These are phyloP conservation scores for Coemansia sp. DNA, from an alignment of 192 early-diverging fungal species.

Conservation along the genomic window DNA sequence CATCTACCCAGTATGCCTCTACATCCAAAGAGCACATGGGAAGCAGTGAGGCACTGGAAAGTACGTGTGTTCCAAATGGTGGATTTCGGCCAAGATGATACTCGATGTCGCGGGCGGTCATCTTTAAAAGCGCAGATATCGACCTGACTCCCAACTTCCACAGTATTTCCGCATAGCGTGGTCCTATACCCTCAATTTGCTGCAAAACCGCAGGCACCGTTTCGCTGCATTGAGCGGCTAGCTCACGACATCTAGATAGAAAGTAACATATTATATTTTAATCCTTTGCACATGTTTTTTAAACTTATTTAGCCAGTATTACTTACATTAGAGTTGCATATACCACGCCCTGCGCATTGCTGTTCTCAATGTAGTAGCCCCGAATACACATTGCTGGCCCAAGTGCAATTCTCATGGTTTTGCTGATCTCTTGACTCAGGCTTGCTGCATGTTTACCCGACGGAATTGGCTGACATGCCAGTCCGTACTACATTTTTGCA, in stretches of 20 bases:
- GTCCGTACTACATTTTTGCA: constrained; percentile 21
- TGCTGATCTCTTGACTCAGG: constrained; percentile 27
- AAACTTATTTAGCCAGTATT: neutral
- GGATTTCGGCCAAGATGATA: constrained; percentile 54
- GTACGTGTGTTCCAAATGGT: constrained; percentile 60
- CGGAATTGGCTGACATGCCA: constrained; percentile 21
- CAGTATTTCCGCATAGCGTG: constrained; percentile 48
- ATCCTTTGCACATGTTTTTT: neutral
- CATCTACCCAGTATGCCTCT: constrained; percentile 21
- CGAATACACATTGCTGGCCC: constrained; percentile 29
- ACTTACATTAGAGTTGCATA: constrained; percentile 27
- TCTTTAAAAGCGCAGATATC: constrained; percentile 34
- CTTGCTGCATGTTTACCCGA: constrained; percentile 21
- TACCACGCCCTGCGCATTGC: constrained; percentile 11
- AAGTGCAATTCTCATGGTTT: constrained; percentile 16
- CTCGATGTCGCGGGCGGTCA: constrained; percentile 54
- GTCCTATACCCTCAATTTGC: constrained; percentile 62
- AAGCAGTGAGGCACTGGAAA: constrained; percentile 12
- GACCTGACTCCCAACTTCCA: constrained; percentile 50
- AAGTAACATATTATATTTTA: neutral
- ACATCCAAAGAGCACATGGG: constrained; percentile 9
- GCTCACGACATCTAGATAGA: constrained; percentile 39
- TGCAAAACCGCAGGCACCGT: constrained; percentile 46
- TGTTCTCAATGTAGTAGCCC: constrained; percentile 14
- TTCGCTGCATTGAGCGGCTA: constrained; percentile 51